phyloP scores from a whole-genome alignment of 495 filamentous ascomycete genomes.

The Trichocladium antarcticum region DNA sequence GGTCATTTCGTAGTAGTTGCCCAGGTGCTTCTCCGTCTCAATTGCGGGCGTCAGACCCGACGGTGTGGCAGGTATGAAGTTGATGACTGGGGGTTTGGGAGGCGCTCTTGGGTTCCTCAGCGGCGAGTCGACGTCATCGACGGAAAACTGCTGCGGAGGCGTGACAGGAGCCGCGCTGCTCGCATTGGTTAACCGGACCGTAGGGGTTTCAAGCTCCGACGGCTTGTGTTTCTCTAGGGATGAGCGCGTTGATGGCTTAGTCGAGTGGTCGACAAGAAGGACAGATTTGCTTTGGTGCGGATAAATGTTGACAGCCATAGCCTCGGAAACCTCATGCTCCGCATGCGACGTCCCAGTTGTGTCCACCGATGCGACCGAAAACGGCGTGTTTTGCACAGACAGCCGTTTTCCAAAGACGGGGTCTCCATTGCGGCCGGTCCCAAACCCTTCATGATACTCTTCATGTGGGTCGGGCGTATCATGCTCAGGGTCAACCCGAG shows the following conservation, averaged over 20 bases:
- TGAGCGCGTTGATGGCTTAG: conserved; percentile 28
- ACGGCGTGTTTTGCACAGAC: conserved; percentile 44
- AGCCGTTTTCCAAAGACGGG: conserved; percentile 44
- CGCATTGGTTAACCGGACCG: conserved; percentile 28
- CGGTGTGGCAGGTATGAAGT: conserved; percentile 65
- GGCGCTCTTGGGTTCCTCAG: conserved; percentile 67
- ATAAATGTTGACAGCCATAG: conserved; percentile 69
- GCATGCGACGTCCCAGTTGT: conserved; percentile 42
- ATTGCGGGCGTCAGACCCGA: conserved; percentile 40
- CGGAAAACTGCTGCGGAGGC: conserved; percentile 38
- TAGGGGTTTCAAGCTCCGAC: conserved; percentile 15
- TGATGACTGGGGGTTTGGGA: conserved; percentile 48
- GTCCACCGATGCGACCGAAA: conserved; percentile 49
- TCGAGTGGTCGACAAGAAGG: conserved; percentile 62
- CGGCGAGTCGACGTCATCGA: conserved; percentile 51
- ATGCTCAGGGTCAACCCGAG: not conserved
- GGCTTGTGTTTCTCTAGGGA: conserved; percentile 17
- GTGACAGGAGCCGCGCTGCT: conserved; percentile 35
- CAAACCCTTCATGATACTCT: conserved; percentile 23
- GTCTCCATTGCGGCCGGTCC: conserved; percentile 41
- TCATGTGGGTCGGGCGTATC: conserved; percentile 12
- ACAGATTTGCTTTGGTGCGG: conserved; percentile 80
- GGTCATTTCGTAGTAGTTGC: conserved; percentile 35
- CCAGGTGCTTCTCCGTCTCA: conserved; percentile 46
- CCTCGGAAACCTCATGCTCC: conserved; percentile 65